Evolutionary conservation across 768 basidiomycete species (phyloP).

Genomic region (Collybiopsis confluens): DNA sequence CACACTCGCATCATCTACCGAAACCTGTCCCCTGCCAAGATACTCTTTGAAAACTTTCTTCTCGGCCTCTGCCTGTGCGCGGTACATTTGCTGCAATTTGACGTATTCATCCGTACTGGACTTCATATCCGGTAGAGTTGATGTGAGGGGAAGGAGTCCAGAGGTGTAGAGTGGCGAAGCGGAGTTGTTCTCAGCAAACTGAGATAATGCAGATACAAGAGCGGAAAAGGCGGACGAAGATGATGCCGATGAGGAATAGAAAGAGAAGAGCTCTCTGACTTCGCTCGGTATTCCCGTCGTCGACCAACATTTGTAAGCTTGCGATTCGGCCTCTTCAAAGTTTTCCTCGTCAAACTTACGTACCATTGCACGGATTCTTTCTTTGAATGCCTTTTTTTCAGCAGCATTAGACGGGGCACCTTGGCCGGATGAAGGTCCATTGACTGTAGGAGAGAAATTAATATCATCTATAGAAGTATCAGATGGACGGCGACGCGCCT

Average conservation of each 20-base stretch:
- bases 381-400: slow-evolving; percentile 80
- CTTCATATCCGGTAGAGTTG: slow-evolving; percentile 94
- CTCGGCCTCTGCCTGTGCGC: slow-evolving; percentile 68
- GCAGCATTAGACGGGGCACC: slow-evolving; percentile 47
- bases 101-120: slow-evolving; percentile 83
- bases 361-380: slow-evolving; percentile 55
- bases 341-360: slow-evolving; percentile 90
- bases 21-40: slow-evolving; percentile 22
- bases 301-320: slow-evolving; percentile 81
- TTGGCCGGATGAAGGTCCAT: background rate
- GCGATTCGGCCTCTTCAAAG: slow-evolving; percentile 89
- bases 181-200: slow-evolving; percentile 18
- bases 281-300: slow-evolving; percentile 60
- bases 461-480: background rate
- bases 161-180: slow-evolving; percentile 69
- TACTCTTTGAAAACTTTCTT: slow-evolving; percentile 51
- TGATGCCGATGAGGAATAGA: slow-evolving; percentile 42
- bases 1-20: slow-evolving; percentile 48
- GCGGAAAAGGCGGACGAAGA: slow-evolving; percentile 5
- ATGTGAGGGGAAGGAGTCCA: slow-evolving; percentile 75
- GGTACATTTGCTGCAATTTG: slow-evolving; percentile 82
- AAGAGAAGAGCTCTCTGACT: slow-evolving; percentile 57
- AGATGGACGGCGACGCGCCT: slow-evolving; percentile 16
- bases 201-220: slow-evolving; percentile 25
- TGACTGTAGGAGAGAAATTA: background rate